Percentiles rank a stretch among this genome's conserved stretches.
Conservation (phyloP, 2,329 filamentous ascomycete genomes). For the Nemania sp. region DNA sequence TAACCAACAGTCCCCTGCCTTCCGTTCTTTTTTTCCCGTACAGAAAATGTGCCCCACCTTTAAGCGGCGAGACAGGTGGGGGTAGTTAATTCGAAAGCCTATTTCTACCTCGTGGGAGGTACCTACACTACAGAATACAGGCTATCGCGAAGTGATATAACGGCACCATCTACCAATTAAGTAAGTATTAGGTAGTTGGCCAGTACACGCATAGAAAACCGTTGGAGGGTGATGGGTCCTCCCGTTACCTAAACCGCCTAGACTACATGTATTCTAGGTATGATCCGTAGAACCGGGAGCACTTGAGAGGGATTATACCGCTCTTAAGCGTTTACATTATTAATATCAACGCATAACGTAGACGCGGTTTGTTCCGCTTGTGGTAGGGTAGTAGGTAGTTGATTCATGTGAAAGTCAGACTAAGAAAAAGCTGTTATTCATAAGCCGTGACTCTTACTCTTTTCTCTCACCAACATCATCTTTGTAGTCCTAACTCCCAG, state of each 20-base stretch:
- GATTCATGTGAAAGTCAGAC: slow-evolving; percentile 1
- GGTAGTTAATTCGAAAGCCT: not conserved
- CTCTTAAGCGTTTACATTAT: slow-evolving; percentile 16
- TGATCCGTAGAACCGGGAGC: not conserved
- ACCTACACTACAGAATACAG: not conserved
- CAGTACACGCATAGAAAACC: not conserved
- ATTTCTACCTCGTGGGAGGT: not conserved
- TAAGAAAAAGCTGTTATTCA: not conserved
- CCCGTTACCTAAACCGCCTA: not conserved
- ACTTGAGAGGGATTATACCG: slow-evolving; percentile 5
- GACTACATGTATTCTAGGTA: not conserved
- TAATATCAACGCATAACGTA: slow-evolving; percentile 1
- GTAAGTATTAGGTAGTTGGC: not conserved
- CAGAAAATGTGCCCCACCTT: slow-evolving; percentile 16
- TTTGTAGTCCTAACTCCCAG: not conserved
- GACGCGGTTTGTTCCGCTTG: not conserved
- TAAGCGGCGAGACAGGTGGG: slow-evolving; percentile 7
- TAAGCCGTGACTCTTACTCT: not conserved
- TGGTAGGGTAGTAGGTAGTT: not conserved
- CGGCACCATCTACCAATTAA: not conserved
- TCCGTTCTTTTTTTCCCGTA: slow-evolving; percentile 11
- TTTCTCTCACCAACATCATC: not conserved
- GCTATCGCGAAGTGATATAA: not conserved
- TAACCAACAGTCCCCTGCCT: slow-evolving; percentile 1
- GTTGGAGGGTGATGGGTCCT: not conserved